Conservation (phyloP, 345 rosid species). For the Eucalyptus globulus region DNA sequence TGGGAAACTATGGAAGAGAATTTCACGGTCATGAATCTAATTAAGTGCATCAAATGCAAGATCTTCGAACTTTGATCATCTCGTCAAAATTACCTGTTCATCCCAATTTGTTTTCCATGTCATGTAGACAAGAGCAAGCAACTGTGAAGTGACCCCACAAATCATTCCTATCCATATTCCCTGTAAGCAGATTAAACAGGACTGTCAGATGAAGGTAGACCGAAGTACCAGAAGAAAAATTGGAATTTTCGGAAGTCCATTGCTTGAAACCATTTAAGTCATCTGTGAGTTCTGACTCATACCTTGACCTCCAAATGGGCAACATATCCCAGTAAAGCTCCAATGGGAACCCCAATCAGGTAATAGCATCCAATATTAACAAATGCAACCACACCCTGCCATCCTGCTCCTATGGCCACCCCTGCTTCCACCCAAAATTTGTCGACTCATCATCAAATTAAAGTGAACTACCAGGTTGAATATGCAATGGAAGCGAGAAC, state of each 20-base stretch:
- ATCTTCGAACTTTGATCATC: neutral
- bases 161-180: constrained; percentile 10
- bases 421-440: constrained; percentile 17
- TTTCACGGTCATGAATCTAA: neutral
- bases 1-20: neutral
- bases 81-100: neutral
- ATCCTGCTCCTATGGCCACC: constrained; percentile 72
- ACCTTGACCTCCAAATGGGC: constrained; percentile 44
- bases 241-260: neutral
- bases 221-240: neutral
- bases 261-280: neutral
- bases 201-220: neutral
- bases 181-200: neutral
- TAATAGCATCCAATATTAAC: constrained; percentile 51
- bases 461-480: neutral
- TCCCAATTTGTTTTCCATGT: constrained; percentile 11
- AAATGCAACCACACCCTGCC: constrained; percentile 47
- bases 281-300: neutral
- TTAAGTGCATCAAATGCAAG: neutral
- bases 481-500: neutral
- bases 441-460: neutral
- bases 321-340: constrained; percentile 45
- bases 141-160: constrained; percentile 5
- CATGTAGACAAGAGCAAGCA: constrained; percentile 5
- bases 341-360: constrained; percentile 51